Evolutionary conservation across 1,284 basidiomycete species (phyloP), one percentile per base, ranked within the genome.

Genomic region (Rhodotorula sp.): DNA sequence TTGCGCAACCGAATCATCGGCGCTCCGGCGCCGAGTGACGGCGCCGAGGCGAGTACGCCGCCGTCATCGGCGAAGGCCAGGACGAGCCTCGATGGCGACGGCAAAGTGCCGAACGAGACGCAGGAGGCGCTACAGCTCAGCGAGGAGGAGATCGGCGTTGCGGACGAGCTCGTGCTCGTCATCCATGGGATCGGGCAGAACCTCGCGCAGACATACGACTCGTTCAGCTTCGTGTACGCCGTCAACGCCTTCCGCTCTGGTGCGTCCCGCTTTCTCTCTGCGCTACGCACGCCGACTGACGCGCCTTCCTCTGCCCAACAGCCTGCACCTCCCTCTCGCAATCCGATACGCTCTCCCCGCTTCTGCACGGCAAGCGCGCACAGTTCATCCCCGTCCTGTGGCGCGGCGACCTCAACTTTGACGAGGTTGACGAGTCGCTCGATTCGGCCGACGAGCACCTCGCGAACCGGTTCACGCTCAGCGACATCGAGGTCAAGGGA

Each of bases 311-410:
- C 36, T 9, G 19, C 55, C 36, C 5, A 17, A 6, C 41, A 41
- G 60, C 69, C 37, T 73, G 77, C 70, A 72, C 73, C 15, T 34
- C 65, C 0, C 57, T 74, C 10, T 74, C 74, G 39, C 70, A 72
- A 21, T 71, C 74, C 6, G 55, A 62, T 0, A 50, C 76, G 2
- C 72, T 79, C 55, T 69, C 71, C 12, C 70, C 78, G 8, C 68
- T 80, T 5, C 57, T 78, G 7, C 63, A 75, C 27, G 75, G 73
- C 34, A 76, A 72, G 59, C 67, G 79, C 21, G 70, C 77, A 2
- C 79, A 80, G 67, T 77, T 80, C 64, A 77, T 80, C 37, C 79
- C 79, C 15, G 71, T 80, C 34, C 72, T 75, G 29, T 80, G 79
- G 79, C 66, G 79, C 25, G 73, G 75, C 51, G 76, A 77, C 32